Base-by-base conservation (phyloP, 2,329 filamentous ascomycete species). In the Plectosphaerella cucumerina region DNA sequence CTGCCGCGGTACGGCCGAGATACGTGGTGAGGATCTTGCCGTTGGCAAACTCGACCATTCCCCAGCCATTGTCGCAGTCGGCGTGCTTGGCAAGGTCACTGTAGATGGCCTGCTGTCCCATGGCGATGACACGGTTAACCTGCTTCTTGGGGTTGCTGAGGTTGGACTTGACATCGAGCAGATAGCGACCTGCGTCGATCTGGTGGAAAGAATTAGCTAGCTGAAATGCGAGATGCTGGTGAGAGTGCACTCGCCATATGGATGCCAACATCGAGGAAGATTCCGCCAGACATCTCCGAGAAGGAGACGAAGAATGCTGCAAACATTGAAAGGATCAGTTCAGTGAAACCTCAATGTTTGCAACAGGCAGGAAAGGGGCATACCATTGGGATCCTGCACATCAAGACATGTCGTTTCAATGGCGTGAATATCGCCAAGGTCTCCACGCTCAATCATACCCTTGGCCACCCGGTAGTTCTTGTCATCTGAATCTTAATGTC, bases 11-110 rank as follows among this genome's bases (percentile, higher is more conserved):
- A 49, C 66, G 64, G 26, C 64, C 64, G 44, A 62, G 58, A 56
- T 66, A 63, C 23, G 62, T 59, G 35, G 62, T 64, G 9, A 65
- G 60, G 23, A 69, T 61, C 53, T 68, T 67, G n/a, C 67, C 65
- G 49, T 63, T 67, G 56, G 62, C 58, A 56, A 68, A 69, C 53
- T 69, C 67, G 10, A 69, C 63, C 18, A 68, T 53, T 3, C 59
- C 67, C 49, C 65, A 60, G 8, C 61, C 67, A 50, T 68, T 70
- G 55, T 69, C 67, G 12, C 51, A 55, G 52, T 62, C 59, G 44
- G 58, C 58, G 31, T 57, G 55, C 51, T 59, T 53, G 33, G 58
- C 58, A 2, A 66, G 62, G 12, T 69, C 66, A 9, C 60, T 53
- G 15, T 62, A 57, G 44, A 66, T 61, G 14, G 59, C 59, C 44